Evolutionary conservation across 225 moss, liverwort and hornwort genomes (phyloP).

Genomic region (Marchantia polymorpha): DNA sequence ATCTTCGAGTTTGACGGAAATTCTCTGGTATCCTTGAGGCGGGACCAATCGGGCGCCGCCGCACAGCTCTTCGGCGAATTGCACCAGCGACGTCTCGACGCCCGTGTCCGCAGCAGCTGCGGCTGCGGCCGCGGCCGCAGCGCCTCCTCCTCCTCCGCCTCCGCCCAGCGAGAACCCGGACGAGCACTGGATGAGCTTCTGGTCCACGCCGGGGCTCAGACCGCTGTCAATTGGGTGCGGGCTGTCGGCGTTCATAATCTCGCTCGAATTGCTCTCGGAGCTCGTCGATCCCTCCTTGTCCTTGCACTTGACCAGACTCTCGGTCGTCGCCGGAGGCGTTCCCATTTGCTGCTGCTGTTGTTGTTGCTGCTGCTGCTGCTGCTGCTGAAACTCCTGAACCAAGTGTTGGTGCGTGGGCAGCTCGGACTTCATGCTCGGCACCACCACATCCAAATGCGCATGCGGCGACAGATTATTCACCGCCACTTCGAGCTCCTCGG

Average conservation of each 20-base stretch:
- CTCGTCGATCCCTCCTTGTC: conserved; percentile 57
- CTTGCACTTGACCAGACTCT: conserved; percentile 32
- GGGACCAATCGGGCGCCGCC: conserved; percentile 40
- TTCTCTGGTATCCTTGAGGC: conserved; percentile 49
- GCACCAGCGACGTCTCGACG: conserved; percentile 53
- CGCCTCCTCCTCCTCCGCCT: conserved; percentile 18
- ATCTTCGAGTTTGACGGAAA: conserved; percentile 65
- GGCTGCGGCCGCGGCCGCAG: background rate
- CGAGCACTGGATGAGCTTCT: conserved; percentile 24
- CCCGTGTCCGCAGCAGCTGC: background rate
- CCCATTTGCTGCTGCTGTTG: background rate
- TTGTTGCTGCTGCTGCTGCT: background rate
- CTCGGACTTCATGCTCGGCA: conserved; percentile 22
- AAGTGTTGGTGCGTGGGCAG: background rate
- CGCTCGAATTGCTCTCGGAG: conserved; percentile 87
- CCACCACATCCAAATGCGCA: conserved; percentile 21
- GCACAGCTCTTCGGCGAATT: conserved; percentile 57
- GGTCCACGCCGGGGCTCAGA: conserved; percentile 41
- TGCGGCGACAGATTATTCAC: conserved; percentile 21
- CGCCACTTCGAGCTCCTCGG: conserved; percentile 26
- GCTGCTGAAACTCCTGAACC: conserved; percentile 21
- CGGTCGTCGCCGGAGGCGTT: background rate
- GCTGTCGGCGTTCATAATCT: conserved; percentile 76
- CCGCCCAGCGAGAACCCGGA: conserved; percentile 23
- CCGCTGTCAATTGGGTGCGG: conserved; percentile 75